Evolutionary conservation across 192 early-diverging fungal genomes (phyloP), one percentile per base, ranked within the genome.

Genomic region (Geranomyces michiganensis): DNA sequence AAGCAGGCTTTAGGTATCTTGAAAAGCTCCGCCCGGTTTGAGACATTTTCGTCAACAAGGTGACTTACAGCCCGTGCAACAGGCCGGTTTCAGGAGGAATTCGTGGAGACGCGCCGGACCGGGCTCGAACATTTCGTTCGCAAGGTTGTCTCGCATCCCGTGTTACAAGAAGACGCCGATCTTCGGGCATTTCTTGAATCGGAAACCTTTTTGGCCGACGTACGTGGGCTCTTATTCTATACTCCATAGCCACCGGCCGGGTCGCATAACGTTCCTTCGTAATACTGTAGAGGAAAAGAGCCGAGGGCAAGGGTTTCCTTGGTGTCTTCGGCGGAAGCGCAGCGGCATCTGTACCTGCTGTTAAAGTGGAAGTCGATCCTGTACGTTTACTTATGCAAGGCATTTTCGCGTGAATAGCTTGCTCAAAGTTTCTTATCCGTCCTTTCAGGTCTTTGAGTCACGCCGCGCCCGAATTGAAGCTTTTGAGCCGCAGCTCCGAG

Each of bases 61-160:
- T 21, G 5, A 0, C 15, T 70, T 7, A n/a, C 29, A 4, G 36
- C 36, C 10, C 10, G 36, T 10, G 36, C 4, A 51, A 19, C 41
- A 88, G 92, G 91, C 15, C 90, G 96, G 24, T 98, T 98, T 67
- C 90, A 94, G 72, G 92, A 96, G 75, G 94, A 96, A 65, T 98
- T 98, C 88, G 89, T 98, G 14, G 94, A 98, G 76, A 86, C 85
- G 44, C 85, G 96, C 14, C 85, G 94, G 1, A 82, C 86, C 33
- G 93, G 89, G 0, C 82, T 98, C 22, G 94, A 96, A 76, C 85
- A 87, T 65, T 94, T 92, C 81, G 72, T 96, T 31, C 73, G 76
- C n/a, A 91, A 92, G 65, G 90, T 95, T 44, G 88, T 84, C 19
- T 77, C 82, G 14, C 96, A 98, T 70, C 91, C 90, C 8, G 86